phyloP scores from a whole-genome alignment of 306 rosid genomes.

The Quercus bicolor region DNA sequence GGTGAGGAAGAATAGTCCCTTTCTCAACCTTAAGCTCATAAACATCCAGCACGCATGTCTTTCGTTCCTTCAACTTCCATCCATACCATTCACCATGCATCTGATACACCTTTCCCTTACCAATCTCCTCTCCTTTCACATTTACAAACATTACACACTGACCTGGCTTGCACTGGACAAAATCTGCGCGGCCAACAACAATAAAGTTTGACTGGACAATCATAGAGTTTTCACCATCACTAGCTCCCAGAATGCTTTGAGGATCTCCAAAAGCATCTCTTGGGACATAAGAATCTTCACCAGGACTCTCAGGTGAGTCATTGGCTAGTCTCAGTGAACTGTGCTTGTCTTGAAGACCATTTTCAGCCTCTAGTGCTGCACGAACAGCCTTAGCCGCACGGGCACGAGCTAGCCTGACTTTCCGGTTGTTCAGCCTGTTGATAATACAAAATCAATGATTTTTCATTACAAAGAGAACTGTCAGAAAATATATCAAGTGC shows the following conservation, averaged over 20 bases:
- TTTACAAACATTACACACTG: constrained; percentile 46
- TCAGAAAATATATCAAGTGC: neutral
- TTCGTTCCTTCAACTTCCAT: constrained; percentile 51
- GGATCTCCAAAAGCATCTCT: constrained; percentile 43
- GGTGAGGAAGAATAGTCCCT: constrained; percentile 50
- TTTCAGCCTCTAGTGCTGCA: constrained; percentile 41
- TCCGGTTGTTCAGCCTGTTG: constrained; percentile 87
- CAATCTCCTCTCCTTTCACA: constrained; percentile 47
- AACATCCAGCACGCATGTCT: constrained; percentile 59
- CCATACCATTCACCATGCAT: constrained; percentile 67
- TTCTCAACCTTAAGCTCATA: constrained; percentile 56
- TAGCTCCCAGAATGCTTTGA: constrained; percentile 27
- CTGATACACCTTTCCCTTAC: constrained; percentile 59
- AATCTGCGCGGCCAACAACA: constrained; percentile 32
- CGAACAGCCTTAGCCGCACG: constrained; percentile 65
- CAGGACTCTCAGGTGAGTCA: constrained; percentile 47
- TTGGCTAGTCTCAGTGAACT: constrained; percentile 31
- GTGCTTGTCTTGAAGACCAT: constrained; percentile 46
- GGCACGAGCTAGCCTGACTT: constrained; percentile 75
- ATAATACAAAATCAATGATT: neutral
- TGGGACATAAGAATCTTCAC: constrained; percentile 33
- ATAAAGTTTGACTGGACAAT: constrained; percentile 29
- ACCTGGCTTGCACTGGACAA: constrained; percentile 52
- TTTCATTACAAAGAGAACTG: constrained; percentile 6
- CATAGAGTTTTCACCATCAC: constrained; percentile 25